Conservation (phyloP, 371 early-diverging fungal genomes). For the Cokeromyces recurvatus region DNA sequence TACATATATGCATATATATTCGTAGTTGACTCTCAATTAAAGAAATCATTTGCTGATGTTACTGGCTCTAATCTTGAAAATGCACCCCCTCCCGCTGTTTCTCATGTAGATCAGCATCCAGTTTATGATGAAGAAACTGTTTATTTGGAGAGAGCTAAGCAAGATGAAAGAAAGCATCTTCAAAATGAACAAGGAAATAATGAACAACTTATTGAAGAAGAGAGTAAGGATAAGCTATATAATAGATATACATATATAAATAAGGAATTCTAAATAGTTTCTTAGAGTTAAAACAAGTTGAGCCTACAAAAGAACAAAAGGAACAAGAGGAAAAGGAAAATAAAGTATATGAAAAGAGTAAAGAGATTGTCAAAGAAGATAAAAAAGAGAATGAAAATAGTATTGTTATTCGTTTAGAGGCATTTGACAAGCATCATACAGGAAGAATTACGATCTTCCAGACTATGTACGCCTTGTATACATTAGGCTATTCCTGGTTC, state of each 20-base stretch:
- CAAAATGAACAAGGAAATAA: slow-evolving; percentile 16
- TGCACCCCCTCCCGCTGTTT: slow-evolving; percentile 36
- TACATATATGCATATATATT: too few species aligned
- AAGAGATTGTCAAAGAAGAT: not conserved
- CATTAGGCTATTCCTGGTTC: slow-evolving; percentile 33
- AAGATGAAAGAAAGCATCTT: slow-evolving; percentile 27
- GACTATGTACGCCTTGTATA: slow-evolving; percentile 37
- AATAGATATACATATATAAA: too few species aligned
- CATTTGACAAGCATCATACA: slow-evolving; percentile 22
- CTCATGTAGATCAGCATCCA: slow-evolving; percentile 25
- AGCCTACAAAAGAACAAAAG: slow-evolving; percentile 10
- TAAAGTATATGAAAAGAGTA: not conserved
- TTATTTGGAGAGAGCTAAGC: slow-evolving; percentile 16
- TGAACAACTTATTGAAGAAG: slow-evolving; percentile 16
- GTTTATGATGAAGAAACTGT: slow-evolving; percentile 37
- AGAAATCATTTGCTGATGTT: slow-evolving; percentile 32
- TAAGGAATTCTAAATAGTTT: too few species aligned
- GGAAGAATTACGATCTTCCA: slow-evolving; percentile 33
- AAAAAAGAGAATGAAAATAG: slow-evolving; percentile 4
- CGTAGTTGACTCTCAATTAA: too few species aligned
- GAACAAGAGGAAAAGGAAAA: slow-evolving; percentile 8
- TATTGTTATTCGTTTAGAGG: slow-evolving; percentile 10
- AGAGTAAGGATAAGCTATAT: slow-evolving; percentile 24
- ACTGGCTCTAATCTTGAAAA: slow-evolving; percentile 30
- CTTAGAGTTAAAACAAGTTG: slow-evolving; percentile 11